These are phyloP conservation scores for Rhododendron williamsianum DNA, from an alignment of 148 eudicot genomes.

Conservation along the genomic window DNA sequence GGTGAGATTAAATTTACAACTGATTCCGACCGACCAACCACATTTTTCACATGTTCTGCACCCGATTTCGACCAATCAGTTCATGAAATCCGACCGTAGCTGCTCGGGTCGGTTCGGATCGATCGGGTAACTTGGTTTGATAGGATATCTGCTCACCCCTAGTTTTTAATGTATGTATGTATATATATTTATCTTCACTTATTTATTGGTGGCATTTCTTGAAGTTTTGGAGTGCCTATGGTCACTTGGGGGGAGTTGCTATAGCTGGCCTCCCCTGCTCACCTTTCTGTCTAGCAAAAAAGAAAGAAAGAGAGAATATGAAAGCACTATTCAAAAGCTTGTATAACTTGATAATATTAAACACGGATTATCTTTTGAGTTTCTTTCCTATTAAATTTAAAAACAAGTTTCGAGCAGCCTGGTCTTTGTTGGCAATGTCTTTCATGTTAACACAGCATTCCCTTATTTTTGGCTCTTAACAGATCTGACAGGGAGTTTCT, in stretches of 20 bases:
- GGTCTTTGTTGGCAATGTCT: neutral
- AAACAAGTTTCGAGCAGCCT: neutral
- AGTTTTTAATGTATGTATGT: too few relatives aligned
- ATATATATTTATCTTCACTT: neutral
- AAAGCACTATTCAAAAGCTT: neutral
- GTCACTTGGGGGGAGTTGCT: neutral
- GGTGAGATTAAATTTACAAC: too few relatives aligned
- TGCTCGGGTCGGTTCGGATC: too few relatives aligned
- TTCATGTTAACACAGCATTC: neutral
- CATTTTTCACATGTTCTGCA: too few relatives aligned
- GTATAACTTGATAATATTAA: neutral
- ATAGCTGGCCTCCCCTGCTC: neutral
- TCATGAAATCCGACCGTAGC: too few relatives aligned
- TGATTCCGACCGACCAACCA: too few relatives aligned
- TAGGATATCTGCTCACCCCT: too few relatives aligned
- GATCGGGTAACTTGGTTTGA: too few relatives aligned
- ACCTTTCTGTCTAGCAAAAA: neutral
- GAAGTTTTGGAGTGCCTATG: neutral
- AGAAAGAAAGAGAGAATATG: neutral
- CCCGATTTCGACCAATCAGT: too few relatives aligned
- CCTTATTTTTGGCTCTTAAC: conserved; percentile 15
- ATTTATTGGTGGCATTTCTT: neutral
- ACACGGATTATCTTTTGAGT: neutral
- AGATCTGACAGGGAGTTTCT: conserved; percentile 91
- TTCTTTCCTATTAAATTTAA: neutral